Conservation (phyloP, 148 eudicot species). For the Spergularia marina region DNA sequence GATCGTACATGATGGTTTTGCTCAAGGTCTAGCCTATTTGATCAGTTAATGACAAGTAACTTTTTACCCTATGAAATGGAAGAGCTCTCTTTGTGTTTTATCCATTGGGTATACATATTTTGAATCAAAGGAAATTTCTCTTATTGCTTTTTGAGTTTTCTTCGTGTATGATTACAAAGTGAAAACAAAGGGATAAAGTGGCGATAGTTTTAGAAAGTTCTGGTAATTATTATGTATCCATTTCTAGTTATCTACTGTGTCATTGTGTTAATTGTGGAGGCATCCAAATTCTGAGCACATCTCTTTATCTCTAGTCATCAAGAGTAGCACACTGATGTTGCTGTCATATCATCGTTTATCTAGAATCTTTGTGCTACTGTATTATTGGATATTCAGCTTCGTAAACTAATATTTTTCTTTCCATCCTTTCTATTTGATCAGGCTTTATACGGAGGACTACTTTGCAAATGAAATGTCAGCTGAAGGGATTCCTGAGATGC, state of each 20-base stretch:
- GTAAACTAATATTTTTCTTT: not conserved
- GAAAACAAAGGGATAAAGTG: not conserved
- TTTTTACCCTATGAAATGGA: too few relatives aligned
- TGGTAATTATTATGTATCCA: not conserved
- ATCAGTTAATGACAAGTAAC: too few relatives aligned
- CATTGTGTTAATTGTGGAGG: not conserved
- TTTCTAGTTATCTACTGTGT: not conserved
- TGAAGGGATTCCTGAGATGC: constrained; percentile 96
- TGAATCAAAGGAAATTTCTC: not conserved
- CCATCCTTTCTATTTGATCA: constrained; percentile 25
- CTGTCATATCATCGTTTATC: not conserved
- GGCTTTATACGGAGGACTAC: constrained; percentile 91
- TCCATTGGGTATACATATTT: too few relatives aligned
- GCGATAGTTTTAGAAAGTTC: not conserved
- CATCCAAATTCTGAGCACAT: not conserved
- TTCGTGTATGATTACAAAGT: not conserved
- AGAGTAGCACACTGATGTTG: not conserved
- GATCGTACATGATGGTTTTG: not conserved
- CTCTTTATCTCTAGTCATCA: not conserved
- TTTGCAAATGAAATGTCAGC: constrained; percentile 71
- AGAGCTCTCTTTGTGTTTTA: too few relatives aligned
- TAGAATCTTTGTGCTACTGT: constrained; percentile 11
- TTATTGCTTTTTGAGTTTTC: not conserved
- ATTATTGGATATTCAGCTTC: not conserved
- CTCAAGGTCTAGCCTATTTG: not conserved